Conservation (phyloP, 257 asterid species). For the Rehmannia glutinosa region DNA sequence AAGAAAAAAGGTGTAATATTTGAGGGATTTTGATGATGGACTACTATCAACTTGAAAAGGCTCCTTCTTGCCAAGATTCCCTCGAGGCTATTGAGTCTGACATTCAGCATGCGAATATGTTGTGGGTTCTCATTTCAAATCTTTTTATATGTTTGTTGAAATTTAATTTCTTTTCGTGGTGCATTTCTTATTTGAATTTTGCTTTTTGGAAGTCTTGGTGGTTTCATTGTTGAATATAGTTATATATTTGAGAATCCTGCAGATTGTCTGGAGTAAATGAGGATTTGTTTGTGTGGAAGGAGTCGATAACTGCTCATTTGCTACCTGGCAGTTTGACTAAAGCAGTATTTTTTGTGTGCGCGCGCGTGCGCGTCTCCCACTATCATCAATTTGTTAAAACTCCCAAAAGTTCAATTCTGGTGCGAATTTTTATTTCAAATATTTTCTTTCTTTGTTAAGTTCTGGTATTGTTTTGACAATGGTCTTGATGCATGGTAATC, state of each 20-base stretch:
- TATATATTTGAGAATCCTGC: background rate
- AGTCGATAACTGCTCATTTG: background rate
- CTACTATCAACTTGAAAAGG: constrained; percentile 35
- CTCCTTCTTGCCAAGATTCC: constrained; percentile 46
- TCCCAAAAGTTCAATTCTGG: background rate
- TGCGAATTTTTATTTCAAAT: background rate
- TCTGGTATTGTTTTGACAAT: background rate
- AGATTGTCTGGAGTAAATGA: background rate
- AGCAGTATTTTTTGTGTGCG: background rate
- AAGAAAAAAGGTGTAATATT: background rate
- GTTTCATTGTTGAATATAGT: background rate
- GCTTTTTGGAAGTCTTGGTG: background rate
- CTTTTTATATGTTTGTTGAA: background rate
- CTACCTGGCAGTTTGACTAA: background rate
- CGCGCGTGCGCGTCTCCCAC: no score
- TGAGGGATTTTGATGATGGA: constrained; percentile 28
- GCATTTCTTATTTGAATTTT: background rate
- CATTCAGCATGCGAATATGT: constrained; percentile 50
- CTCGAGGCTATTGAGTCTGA: constrained; percentile 46
- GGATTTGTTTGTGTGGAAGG: background rate
- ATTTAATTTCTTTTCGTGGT: background rate
- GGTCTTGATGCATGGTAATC: background rate
- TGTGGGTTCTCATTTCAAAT: constrained; percentile 33
- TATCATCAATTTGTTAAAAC: background rate
- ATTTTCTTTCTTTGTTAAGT: background rate